Percentiles rank a stretch among this genome's conserved stretches.
Evolutionary conservation across 768 basidiomycete genomes (phyloP).

Genomic region (Pleurotus tuoliensis): DNA sequence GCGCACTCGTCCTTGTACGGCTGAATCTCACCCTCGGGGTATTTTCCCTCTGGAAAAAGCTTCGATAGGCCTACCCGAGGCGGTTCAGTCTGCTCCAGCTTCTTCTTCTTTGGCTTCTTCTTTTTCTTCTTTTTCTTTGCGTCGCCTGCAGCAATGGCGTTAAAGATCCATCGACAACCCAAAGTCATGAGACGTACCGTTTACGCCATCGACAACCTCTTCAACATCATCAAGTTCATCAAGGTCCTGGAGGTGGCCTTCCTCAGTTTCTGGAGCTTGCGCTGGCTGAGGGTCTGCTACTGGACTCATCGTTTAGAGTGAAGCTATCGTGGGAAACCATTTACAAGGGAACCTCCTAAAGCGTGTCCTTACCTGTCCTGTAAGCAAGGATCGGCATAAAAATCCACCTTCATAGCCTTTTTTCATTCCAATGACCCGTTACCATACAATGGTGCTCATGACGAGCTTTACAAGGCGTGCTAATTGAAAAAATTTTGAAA

Average conservation of each 20-base stretch:
- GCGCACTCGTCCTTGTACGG: constrained; percentile 91
- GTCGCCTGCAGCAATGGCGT: constrained; percentile 33
- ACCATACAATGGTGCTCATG: too few relatives aligned
- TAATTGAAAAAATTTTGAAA: too few relatives aligned
- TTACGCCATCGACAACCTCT: constrained; percentile 11
- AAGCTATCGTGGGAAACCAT: too few relatives aligned
- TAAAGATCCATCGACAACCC: background rate
- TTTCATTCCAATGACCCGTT: too few relatives aligned
- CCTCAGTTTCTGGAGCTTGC: background rate
- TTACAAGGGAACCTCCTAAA: too few relatives aligned
- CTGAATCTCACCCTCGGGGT: constrained; percentile 88
- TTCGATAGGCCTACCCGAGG: constrained; percentile 87
- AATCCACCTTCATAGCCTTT: too few relatives aligned
- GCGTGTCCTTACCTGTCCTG: too few relatives aligned
- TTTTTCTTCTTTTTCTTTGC: constrained; percentile 89
- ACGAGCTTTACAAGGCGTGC: too few relatives aligned
- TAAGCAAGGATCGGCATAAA: too few relatives aligned
- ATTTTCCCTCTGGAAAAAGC: constrained; percentile 81
- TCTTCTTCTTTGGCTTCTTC: constrained; percentile 89
- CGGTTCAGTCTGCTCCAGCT: constrained; percentile 80
- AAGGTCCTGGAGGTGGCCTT: constrained; percentile 2
- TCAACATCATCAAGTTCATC: constrained; percentile 13
- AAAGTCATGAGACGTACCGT: constrained; percentile 1
- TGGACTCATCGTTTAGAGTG: constrained; percentile 3
- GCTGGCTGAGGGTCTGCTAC: constrained; percentile 7